phyloP scores from a whole-genome alignment of 2,329 filamentous ascomycete genomes.

The Penicillium sp. region DNA sequence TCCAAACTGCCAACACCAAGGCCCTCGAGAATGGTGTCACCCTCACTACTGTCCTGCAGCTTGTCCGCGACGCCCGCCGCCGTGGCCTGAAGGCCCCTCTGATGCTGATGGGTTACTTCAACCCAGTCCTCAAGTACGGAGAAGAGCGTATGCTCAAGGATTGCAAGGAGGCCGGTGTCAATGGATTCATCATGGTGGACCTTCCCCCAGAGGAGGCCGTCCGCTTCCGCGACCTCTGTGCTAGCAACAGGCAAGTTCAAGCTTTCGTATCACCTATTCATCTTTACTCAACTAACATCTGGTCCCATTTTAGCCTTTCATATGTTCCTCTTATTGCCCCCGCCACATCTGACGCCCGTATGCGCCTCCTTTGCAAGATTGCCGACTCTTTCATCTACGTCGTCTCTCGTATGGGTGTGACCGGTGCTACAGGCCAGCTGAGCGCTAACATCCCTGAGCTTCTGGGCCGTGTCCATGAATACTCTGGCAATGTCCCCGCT shows the following conservation, averaged over 20 bases:
- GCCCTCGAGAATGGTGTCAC: slow-evolving; percentile 89
- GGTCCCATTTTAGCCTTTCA: slow-evolving; percentile 63
- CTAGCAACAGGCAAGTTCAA: slow-evolving; percentile 33
- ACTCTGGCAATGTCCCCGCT: slow-evolving; percentile 85
- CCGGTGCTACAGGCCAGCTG: slow-evolving; percentile 80
- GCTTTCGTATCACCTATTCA: neutral
- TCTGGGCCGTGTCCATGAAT: slow-evolving; percentile 82
- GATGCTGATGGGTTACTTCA: slow-evolving; percentile 98
- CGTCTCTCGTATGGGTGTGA: slow-evolving; percentile 95
- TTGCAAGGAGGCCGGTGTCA: slow-evolving; percentile 80
- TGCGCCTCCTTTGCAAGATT: slow-evolving; percentile 94
- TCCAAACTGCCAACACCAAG: slow-evolving; percentile 91
- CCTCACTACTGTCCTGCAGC: slow-evolving; percentile 74
- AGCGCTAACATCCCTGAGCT: slow-evolving; percentile 81
- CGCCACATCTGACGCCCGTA: slow-evolving; percentile 85
- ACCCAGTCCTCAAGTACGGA: slow-evolving; percentile 90
- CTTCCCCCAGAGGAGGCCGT: slow-evolving; percentile 94
- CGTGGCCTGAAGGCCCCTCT: slow-evolving; percentile 79
- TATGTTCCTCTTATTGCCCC: slow-evolving; percentile 98
- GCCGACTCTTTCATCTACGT: slow-evolving; percentile 99
- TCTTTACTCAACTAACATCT: neutral
- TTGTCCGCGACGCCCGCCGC: slow-evolving; percentile 78
- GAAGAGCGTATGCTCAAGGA: slow-evolving; percentile 87
- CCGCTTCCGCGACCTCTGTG: slow-evolving; percentile 57
- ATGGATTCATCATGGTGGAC: slow-evolving; percentile 96